phyloP scores from a whole-genome alignment of 352 stramenopile genomes.

The Pythium guiyangense region DNA sequence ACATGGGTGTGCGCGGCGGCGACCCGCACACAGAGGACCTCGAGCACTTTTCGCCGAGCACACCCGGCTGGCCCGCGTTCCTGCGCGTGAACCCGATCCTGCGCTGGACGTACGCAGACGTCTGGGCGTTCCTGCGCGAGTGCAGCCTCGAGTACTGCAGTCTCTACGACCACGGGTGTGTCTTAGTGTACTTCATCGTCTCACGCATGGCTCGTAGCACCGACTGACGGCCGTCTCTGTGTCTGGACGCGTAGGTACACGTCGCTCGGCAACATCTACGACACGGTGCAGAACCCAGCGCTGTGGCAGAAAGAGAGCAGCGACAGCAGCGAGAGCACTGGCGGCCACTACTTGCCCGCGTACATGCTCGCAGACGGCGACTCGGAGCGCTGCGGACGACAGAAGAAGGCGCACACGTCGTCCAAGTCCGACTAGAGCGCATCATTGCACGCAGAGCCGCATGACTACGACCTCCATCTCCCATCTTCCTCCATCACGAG shows the following conservation, averaged over 20 bases:
- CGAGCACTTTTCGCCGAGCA: constrained; percentile 83
- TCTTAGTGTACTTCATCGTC: background rate
- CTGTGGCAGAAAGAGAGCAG: constrained; percentile 59
- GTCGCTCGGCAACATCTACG: constrained; percentile 92
- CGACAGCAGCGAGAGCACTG: constrained; percentile 21
- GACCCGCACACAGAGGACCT: constrained; percentile 92
- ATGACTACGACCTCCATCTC: too few relatives aligned
- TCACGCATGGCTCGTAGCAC: too few relatives aligned
- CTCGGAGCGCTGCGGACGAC: constrained; percentile 69
- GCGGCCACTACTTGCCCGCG: constrained; percentile 68
- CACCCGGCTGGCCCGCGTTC: constrained; percentile 92
- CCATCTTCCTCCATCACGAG: too few relatives aligned
- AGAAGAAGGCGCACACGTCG: constrained; percentile 69
- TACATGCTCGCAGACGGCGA: constrained; percentile 62
- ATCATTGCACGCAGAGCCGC: background rate
- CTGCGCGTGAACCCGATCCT: constrained; percentile 98
- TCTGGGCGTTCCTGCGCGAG: constrained; percentile 91
- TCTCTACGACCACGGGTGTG: constrained; percentile 88
- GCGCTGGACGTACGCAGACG: constrained; percentile 93
- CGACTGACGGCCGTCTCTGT: background rate
- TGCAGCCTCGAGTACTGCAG: constrained; percentile 86
- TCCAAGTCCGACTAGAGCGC: constrained; percentile 35
- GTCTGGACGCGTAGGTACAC: constrained; percentile 53
- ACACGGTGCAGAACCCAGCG: constrained; percentile 93
- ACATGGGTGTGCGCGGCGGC: constrained; percentile 87